Evolutionary conservation across 371 early-diverging fungal genomes (phyloP).

Genomic region (Choanephora cucurbitarum): DNA sequence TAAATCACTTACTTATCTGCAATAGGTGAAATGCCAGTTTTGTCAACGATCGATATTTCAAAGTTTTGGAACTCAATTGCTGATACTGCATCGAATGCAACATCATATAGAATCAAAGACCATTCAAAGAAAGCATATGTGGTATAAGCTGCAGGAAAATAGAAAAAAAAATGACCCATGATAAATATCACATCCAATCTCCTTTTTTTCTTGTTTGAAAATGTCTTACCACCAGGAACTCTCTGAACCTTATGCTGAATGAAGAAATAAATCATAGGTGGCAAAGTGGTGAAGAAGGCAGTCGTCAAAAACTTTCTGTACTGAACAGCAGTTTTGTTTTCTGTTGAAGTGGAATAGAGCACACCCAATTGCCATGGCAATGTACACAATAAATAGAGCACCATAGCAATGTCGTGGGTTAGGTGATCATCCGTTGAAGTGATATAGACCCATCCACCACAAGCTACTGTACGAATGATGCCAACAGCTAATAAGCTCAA

Average conservation of each 20-base stretch:
- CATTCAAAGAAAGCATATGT: constrained; percentile 85
- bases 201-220: neutral
- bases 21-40: constrained; percentile 28
- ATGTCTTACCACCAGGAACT: constrained; percentile 62
- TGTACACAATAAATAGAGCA: constrained; percentile 71
- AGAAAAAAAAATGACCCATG: neutral
- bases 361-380: constrained; percentile 76
- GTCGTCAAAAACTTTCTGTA: constrained; percentile 48
- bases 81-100: constrained; percentile 76
- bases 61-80: constrained; percentile 68
- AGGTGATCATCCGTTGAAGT: constrained; percentile 81
- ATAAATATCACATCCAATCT: too few relatives aligned
- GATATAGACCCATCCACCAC: constrained; percentile 83
- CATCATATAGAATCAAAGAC: constrained; percentile 78
- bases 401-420: constrained; percentile 82
- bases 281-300: constrained; percentile 67
- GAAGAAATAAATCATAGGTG: constrained; percentile 79
- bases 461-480: constrained; percentile 69
- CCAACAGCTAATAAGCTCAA: constrained; percentile 64
- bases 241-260: constrained; percentile 76
- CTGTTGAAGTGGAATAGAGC: constrained; percentile 40
- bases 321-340: constrained; percentile 34
- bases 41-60: constrained; percentile 55
- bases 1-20: constrained; percentile 20
- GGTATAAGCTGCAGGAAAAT: constrained; percentile 63